Base-by-base conservation (phyloP, 495 filamentous ascomycete genomes). In the Neurospora sp. region DNA sequence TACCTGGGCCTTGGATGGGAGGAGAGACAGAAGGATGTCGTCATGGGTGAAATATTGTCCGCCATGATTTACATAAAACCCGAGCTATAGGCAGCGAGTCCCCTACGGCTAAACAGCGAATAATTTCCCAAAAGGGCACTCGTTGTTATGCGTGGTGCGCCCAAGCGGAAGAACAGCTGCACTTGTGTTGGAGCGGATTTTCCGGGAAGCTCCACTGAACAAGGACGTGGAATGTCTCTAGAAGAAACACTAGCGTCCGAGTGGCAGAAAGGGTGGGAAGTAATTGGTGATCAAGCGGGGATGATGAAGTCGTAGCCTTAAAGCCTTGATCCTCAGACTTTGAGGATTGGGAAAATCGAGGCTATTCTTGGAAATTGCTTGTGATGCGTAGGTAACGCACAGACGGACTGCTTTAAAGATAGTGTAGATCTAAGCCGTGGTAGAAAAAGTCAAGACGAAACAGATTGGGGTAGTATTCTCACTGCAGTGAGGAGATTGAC, bases 41-140 rank as follows among this genome's bases (percentile, higher is more conserved):
- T 82, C 83, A 78, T 78, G 53, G 27, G 53, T 65, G 53, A 35
- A 65, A 65, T 77, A 81, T 81, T 82, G 77, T 80, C 69, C 76
- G 75, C 65, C 39, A 76, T 73, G 83, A 83, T 83, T 77, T 78
- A 77, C 81, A 79, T 83, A 79, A 81, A 77, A 81, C 77, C 76
- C 78, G 79, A 80, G 72, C 72, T 84, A 83, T 84, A 74, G 78
- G 73, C 78, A 73, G 77, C 69, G 76, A 76, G 73, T 65, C 4
- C 72, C 69, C 72, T 75, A 78, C 76, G 82, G 81, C 70, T 82
- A 83, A 82, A 79, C 80, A 72, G 73, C 61, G 74, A 75, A 81
- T 78, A 83, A 84, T 83, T 85, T 84, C 83, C 83, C 83, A 83
- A 83, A 80, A 53, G 69, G 75, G 81, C 74, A 72, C 74, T 61